Percentiles rank a stretch among this genome's conserved stretches.
Conservation (phyloP, 108 stramenopile genomes). For the Skeletonema tropicum region DNA sequence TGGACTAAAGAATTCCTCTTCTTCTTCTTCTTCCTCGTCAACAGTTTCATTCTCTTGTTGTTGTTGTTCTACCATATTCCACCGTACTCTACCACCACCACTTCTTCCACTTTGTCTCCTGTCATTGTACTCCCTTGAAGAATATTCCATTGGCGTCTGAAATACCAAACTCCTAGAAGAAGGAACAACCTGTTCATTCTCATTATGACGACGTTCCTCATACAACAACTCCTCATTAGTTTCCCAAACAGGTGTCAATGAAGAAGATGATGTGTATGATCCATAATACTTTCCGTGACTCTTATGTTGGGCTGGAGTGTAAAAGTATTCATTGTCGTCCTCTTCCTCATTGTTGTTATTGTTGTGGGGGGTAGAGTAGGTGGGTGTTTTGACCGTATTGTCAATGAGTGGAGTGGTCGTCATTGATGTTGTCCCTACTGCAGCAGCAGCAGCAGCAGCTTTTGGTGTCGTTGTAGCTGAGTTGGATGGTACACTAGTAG, state of each 20-base stretch:
- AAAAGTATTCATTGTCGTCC: neutral
- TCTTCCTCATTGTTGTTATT: neutral
- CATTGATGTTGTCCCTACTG: neutral
- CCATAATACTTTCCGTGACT: neutral
- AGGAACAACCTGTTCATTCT: neutral
- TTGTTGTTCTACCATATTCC: neutral
- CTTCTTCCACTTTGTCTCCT: neutral
- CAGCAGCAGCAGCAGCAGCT: no score
- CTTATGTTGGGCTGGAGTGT: neutral
- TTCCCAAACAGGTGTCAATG: slow-evolving; percentile 2
- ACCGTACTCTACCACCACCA: neutral
- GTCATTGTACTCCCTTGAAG: neutral
- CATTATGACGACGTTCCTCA: neutral
- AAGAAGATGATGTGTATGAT: neutral
- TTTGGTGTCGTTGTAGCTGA: neutral
- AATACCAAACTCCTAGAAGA: neutral
- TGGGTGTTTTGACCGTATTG: no score
- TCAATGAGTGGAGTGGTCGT: neutral
- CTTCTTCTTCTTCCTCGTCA: neutral
- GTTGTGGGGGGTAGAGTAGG: no score
- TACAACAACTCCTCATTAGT: neutral
- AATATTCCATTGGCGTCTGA: neutral
- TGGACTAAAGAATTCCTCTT: slow-evolving; percentile 1
- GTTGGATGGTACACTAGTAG: neutral
- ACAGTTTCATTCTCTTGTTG: neutral